Evolutionary conservation across 441 rosid species (phyloP), one percentile per base, ranked within the genome.

Genomic region (Adansonia gregorii): DNA sequence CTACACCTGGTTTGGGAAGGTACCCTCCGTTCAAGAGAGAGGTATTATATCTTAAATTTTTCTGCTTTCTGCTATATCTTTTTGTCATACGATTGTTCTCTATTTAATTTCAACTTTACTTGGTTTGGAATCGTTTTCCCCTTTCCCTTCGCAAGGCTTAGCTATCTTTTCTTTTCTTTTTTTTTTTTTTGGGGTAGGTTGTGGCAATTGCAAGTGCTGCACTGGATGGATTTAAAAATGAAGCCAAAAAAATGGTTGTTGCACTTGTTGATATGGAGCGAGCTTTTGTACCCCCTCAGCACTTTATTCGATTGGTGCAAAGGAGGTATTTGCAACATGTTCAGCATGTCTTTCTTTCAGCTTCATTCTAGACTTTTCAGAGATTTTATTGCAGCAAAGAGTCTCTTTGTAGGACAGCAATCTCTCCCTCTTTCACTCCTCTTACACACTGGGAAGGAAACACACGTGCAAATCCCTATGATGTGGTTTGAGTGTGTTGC

Each of bases 241-340:
- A 88, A 83, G 88, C 91, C 66, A 91, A 85, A 78, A 91, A 86
- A 78, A 89, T 91, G 93, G 93, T 89, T 58, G 84, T 87, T 82
- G 93, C 92, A 8, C 87, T 91, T 39, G 95, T 91, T 85, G 95
- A 89, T 83, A 91, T 91, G 95, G 93, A 91, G 86, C 90, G 95
- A 77, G 92, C 88, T 15, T 91, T 91, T 76, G 93, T 91, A 51
- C 93, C 95, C 60, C 93, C 95, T 63, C 95, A 91, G 81, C 95
- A 91, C 84, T 91, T 91, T 83, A 91, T 91, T 76, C 91, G 95
- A 76, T 83, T 91, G 69, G 90, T 91, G 77, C 95, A 89, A 80
- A 84, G 95, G 79, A 86, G 95, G 95, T 89, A 89, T 24, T 9
- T 77, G 72, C 35, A 49, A 54, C 8, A 56, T 8, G 24, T 35